phyloP scores from a whole-genome alignment of 2,329 filamentous ascomycete species.

The Colletotrichum tropicicola region DNA sequence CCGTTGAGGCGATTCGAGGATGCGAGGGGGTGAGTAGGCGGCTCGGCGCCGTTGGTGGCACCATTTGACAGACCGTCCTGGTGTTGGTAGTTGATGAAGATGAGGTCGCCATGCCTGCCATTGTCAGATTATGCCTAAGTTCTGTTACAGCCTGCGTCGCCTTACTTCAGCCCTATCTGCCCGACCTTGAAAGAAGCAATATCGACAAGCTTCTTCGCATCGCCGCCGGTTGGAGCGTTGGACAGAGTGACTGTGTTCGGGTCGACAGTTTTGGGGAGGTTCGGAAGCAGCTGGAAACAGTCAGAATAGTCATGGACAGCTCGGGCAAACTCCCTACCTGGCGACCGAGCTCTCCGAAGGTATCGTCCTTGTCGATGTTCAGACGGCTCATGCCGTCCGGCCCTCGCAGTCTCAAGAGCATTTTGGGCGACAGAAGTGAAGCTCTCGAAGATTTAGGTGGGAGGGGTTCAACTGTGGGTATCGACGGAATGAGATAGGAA shows the following conservation, averaged over 20 bases:
- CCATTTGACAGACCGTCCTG: conserved; percentile 52
- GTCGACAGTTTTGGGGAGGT: conserved; percentile 71
- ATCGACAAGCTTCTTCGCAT: conserved; percentile 67
- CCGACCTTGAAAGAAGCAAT: conserved; percentile 64
- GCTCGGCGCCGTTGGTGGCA: conserved; percentile 44
- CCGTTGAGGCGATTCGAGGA: conserved; percentile 80
- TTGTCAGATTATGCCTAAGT: conserved; percentile 37
- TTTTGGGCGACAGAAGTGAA: conserved; percentile 48
- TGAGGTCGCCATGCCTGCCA: conserved; percentile 84
- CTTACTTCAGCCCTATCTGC: conserved; percentile 68
- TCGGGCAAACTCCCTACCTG: conserved; percentile 49
- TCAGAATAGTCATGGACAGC: conserved; percentile 28
- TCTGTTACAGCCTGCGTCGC: not conserved
- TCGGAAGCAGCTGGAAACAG: conserved; percentile 58
- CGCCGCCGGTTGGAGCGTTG: conserved; percentile 66
- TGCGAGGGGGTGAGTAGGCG: conserved; percentile 44
- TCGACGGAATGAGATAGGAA: not conserved
- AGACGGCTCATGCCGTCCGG: conserved; percentile 93
- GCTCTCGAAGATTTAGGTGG: not conserved
- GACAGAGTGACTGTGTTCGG: conserved; percentile 68
- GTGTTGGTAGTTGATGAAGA: conserved; percentile 85
- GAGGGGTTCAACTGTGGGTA: not conserved
- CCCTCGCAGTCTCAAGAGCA: conserved; percentile 88
- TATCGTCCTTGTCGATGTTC: conserved; percentile 76
- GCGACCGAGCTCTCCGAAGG: conserved; percentile 71